Conservation (phyloP, 441 rosid genomes). For the Macaranga tanarius region DNA sequence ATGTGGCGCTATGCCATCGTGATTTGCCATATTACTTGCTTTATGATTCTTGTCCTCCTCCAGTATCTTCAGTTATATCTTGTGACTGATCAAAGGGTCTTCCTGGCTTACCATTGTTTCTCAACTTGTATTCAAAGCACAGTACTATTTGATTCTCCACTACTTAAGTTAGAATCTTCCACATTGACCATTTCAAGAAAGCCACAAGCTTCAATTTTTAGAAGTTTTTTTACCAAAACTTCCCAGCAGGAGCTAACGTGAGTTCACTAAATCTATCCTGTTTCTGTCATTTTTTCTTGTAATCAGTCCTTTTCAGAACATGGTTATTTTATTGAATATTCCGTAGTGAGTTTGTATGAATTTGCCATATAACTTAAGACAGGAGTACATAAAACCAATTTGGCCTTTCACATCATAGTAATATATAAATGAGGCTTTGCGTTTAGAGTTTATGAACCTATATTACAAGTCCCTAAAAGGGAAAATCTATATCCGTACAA, state of each 20-base stretch:
- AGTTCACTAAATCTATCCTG: neutral
- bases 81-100: no score
- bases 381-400: neutral
- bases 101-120: neutral
- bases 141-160: neutral
- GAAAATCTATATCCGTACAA: no score
- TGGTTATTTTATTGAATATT: neutral
- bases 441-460: neutral
- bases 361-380: neutral
- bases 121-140: slow-evolving; percentile 1
- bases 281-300: neutral
- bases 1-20: neutral
- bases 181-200: neutral
- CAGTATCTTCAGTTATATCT: no score
- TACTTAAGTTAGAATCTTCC: neutral
- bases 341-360: neutral
- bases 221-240: neutral
- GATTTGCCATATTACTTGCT: no score
- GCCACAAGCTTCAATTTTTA: neutral
- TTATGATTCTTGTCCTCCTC: no score
- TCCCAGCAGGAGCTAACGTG: neutral
- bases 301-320: neutral
- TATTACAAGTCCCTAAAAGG: no score
- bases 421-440: no score
- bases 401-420: neutral